phyloP scores from a whole-genome alignment of 1,139 yeast genomes.

The Keqinozyma sinolaborantium region DNA sequence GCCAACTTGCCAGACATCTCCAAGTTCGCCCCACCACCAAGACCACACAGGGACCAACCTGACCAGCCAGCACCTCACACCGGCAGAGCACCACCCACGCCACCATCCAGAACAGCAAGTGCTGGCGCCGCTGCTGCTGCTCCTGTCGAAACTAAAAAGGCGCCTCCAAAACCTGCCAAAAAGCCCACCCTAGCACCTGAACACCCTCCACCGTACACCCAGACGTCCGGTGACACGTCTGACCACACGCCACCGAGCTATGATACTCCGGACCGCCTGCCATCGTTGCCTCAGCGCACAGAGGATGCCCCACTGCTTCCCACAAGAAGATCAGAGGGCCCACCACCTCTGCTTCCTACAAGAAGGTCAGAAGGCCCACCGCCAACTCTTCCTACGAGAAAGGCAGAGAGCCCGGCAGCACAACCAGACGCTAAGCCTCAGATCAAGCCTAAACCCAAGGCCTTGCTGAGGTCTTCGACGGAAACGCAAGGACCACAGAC shows the following conservation, averaged over 20 bases:
- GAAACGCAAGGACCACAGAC: not conserved
- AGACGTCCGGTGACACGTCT: conserved; percentile 1
- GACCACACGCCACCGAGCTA: conserved; percentile 1
- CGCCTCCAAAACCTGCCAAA: conserved; percentile 41
- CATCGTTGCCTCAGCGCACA: too few relatives aligned
- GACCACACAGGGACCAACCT: conserved; percentile 10
- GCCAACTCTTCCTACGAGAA: conserved; percentile 8
- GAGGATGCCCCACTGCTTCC: too few relatives aligned
- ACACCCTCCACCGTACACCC: conserved; percentile 25
- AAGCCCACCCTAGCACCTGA: conserved; percentile 16
- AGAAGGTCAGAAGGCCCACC: conserved; percentile 5
- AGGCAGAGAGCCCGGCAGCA: conserved; percentile 1
- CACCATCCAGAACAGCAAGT: conserved; percentile 8
- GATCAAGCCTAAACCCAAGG: conserved; percentile 9
- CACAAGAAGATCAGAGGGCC: too few relatives aligned
- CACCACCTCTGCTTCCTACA: too few relatives aligned
- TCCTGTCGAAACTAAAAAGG: conserved; percentile 18
- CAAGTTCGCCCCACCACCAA: conserved; percentile 16
- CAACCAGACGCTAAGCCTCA: conserved; percentile 6
- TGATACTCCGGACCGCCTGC: conserved; percentile 2
- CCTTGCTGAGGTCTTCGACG: conserved; percentile 7
- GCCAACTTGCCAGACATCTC: conserved; percentile 9
- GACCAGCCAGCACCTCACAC: conserved; percentile 9
- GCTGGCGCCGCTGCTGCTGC: conserved; percentile 1
- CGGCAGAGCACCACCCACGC: conserved; percentile 10